Evolutionary conservation across 805 yeast species (phyloP), one percentile per base, ranked within the genome.

Genomic region (Lachancea thermotolerans): DNA sequence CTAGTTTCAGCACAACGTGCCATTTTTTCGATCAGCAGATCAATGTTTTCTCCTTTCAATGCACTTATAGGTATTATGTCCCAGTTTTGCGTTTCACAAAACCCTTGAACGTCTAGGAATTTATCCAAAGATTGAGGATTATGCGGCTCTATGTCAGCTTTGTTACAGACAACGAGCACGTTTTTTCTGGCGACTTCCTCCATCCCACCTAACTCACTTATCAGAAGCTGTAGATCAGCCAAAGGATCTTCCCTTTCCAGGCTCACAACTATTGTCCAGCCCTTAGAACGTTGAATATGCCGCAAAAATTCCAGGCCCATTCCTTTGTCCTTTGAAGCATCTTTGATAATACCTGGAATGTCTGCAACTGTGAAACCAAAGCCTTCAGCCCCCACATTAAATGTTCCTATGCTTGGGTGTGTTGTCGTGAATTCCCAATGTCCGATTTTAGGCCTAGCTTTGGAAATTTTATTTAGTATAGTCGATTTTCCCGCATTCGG

Each of bases 401-500:
- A 85, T 0, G 97, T 91, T 3, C 99, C 99, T 40, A 93, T 78
- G 0, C 88, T 82, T 0, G 99, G 99, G 49, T 82, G 87, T 43
- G 93, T 67, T 0, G 99, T 93, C 0, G 99, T 93, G 60, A 93
- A 93, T 57, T 85, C 95, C 96, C 97, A 93, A 64, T 89, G 95
- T 0, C 98, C 99, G 11, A 93, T 85, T 46, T 86, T 71, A 1
- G 99, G 97, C 46, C 82, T 73, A 0, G 99, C 98, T 44, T 80
- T 78, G 0, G 96, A 86, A 12, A 93, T 87, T 9, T 95, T 89
- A 45, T 95, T 70, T 37, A 93, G 66, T 28, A 93, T 71, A 0
- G 97, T 88, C 2, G 96, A 87, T 60, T 93, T 93, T 1, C 99
- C 99, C 3, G 98, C 96, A 64, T 93, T 93, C 1, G 99, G 99